These are phyloP conservation scores for Catunica adiposa DNA, from an alignment of 2,329 filamentous ascomycete species.

Conservation along the genomic window DNA sequence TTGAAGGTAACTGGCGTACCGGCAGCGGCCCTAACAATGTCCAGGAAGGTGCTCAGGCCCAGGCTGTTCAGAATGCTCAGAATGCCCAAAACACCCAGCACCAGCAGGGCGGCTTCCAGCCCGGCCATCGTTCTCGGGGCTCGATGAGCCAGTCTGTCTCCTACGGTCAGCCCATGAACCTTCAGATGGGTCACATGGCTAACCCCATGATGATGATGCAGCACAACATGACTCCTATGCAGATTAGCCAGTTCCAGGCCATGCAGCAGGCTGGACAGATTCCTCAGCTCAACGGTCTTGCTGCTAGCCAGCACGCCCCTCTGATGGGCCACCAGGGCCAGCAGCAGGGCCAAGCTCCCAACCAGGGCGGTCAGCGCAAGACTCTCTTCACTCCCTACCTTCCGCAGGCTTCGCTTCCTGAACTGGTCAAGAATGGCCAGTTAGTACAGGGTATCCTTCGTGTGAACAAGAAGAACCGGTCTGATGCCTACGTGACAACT, in stretches of 20 bases:
- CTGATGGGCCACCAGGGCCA: slow-evolving; percentile 50
- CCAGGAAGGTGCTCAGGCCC: background rate
- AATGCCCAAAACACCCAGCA: too few species aligned
- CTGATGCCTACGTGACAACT: slow-evolving; percentile 92
- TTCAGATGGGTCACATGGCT: slow-evolving; percentile 54
- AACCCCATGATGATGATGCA: slow-evolving; percentile 63
- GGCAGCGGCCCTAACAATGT: slow-evolving; percentile 33
- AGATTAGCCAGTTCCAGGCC: slow-evolving; percentile 79
- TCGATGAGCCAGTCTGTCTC: slow-evolving; percentile 71
- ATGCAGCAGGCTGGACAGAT: slow-evolving; percentile 75
- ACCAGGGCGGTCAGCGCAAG: slow-evolving; percentile 79
- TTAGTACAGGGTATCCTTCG: slow-evolving; percentile 91
- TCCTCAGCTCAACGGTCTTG: slow-evolving; percentile 45
- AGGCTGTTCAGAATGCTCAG: background rate
- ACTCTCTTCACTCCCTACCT: slow-evolving; percentile 97
- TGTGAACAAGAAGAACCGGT: slow-evolving; percentile 99
- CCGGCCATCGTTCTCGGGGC: slow-evolving; percentile 70
- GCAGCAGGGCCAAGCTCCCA: slow-evolving; percentile 37
- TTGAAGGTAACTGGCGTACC: slow-evolving; percentile 94
- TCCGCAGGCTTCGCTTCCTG: slow-evolving; percentile 82
- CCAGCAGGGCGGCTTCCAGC: slow-evolving; percentile 55
- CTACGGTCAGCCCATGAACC: slow-evolving; percentile 74
- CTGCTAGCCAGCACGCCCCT: slow-evolving; percentile 19
- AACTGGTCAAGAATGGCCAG: slow-evolving; percentile 77
- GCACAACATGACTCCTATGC: slow-evolving; percentile 73